Base-by-base conservation (phyloP, 2,329 filamentous ascomycete genomes). In the Talaromyces sp. region DNA sequence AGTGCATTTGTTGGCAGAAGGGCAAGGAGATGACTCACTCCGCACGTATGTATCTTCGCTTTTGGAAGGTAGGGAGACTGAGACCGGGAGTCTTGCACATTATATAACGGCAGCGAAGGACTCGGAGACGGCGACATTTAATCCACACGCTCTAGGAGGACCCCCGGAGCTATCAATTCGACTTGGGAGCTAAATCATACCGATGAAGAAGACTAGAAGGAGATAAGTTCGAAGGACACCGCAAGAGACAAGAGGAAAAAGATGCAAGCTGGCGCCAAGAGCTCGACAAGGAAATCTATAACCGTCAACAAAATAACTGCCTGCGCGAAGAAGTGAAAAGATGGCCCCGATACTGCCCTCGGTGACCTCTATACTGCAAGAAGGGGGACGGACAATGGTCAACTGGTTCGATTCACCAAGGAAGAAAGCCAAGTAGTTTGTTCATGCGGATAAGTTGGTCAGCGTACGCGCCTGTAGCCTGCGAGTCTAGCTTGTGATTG, bases 51-150 rank as follows among this genome's bases (percentile, higher is more conserved):
- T 56, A 66, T 62, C 58, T 65, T 66, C 59, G 65, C 58, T 46
- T 65, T 65, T 62, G 68, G 53, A 57, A 69, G 65, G 53, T 66
- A 64, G 59, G 67, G 63, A 33, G 70, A 69, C 36, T 65, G 58
- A 54, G 71, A 63, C 59, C 65, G 68, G 53, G 68, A 67, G 53
- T 65, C 48, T 62, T 69, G 70, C 66, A 77, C 77, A 78, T 83
- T 79, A 74, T 81, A 79, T 65, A 83, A 73, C 65, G 83, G 83
- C 62, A 86, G 74, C 63, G 80, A 77, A 66, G 83, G 82, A 63
- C 82, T 81, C 64, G 78, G 77, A 69, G 80, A 79, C 75, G 79
- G 81, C 75, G 83, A 85, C 84, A 87, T 87, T 69, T 56, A 57
- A 40, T 51, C 84, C 77, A 79, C 78, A 81, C 78, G 71, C 74